These are phyloP conservation scores for Perilla frutescens DNA, from an alignment of 257 asterid genomes.

Conservation along the genomic window DNA sequence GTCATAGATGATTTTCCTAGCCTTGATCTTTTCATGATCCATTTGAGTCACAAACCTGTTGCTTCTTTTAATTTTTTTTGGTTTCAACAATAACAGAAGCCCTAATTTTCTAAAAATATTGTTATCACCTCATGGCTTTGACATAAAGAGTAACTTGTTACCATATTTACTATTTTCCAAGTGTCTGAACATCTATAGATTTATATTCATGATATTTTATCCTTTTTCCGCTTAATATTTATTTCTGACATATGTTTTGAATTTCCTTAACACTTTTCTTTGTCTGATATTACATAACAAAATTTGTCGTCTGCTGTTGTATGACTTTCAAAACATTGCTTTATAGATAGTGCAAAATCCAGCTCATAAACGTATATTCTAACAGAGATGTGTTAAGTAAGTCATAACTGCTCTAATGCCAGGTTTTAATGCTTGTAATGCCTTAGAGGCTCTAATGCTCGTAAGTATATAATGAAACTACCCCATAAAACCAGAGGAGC, in stretches of 20 bases:
- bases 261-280: background rate
- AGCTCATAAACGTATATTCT: background rate
- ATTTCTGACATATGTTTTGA: background rate
- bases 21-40: background rate
- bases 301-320: background rate
- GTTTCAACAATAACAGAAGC: too few relatives aligned
- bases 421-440: too few relatives aligned
- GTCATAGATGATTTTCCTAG: background rate
- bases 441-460: too few relatives aligned
- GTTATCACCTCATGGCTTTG: too few relatives aligned
- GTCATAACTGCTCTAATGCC: too few relatives aligned
- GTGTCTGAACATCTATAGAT: too few relatives aligned
- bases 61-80: background rate
- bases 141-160: too few relatives aligned
- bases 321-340: background rate
- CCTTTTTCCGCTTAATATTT: background rate
- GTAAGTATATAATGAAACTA: background rate
- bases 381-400: background rate
- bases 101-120: too few relatives aligned
- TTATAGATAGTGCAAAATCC: background rate
- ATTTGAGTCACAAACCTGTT: background rate
- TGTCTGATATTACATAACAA: background rate
- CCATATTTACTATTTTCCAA: too few relatives aligned
- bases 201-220: background rate
- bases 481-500: background rate